phyloP scores from a whole-genome alignment of 208 protist species.

The Trypanosoma platydactyli region DNA sequence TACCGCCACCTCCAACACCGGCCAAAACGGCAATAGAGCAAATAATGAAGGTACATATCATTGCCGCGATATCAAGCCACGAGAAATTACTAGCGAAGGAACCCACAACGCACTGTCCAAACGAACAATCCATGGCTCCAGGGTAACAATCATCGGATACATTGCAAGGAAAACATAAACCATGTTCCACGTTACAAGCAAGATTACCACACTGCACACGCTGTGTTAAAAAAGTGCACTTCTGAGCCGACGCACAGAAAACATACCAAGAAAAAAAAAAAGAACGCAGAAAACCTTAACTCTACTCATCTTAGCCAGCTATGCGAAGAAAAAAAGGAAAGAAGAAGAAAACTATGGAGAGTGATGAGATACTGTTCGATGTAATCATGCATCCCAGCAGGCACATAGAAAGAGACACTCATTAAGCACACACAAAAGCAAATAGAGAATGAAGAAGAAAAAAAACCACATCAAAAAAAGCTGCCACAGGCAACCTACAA shows the following conservation, averaged over 20 bases:
- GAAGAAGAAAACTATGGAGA: no score
- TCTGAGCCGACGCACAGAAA: constrained; percentile 4
- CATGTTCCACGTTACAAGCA: constrained; percentile 40
- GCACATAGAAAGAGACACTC: neutral
- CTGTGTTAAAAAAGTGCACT: constrained; percentile 56
- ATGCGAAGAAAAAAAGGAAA: no score
- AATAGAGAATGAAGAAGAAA: constrained; percentile 17
- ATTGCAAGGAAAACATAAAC: constrained; percentile 48
- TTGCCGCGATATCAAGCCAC: constrained; percentile 39
- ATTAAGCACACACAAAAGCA: constrained; percentile 10
- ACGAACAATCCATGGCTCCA: constrained; percentile 48
- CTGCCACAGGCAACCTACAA: constrained; percentile 37
- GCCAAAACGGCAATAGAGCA: constrained; percentile 76
- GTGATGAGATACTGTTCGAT: no score
- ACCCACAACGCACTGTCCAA: constrained; percentile 48
- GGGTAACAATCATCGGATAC: constrained; percentile 62
- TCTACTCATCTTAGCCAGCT: no score
- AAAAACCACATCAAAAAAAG: constrained; percentile 1
- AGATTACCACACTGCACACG: constrained; percentile 67
- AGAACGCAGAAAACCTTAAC: neutral
- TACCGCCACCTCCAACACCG: constrained; percentile 82
- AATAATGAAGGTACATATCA: constrained; percentile 53
- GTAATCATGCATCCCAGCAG: no score
- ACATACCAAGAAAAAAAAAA: constrained; percentile 6
- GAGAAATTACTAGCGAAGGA: constrained; percentile 28